Evolutionary conservation across 1,284 basidiomycete genomes (phyloP), one percentile per base, ranked within the genome.

Genomic region (Paramarasmius palmivorus): DNA sequence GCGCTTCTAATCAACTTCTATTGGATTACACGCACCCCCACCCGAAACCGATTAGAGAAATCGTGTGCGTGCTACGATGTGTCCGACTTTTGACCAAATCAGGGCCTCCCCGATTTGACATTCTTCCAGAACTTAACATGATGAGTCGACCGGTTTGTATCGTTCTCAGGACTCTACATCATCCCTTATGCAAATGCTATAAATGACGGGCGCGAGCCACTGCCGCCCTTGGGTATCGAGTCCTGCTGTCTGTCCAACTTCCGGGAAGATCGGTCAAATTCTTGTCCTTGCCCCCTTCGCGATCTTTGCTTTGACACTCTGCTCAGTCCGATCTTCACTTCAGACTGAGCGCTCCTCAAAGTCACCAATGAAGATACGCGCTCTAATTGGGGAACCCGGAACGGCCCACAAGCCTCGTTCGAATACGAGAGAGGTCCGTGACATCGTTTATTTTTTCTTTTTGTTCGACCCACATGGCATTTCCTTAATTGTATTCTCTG

Each of bases 101-200:
- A 72, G 72, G 73, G 66, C 59, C 62, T 44, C 44, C 59, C 61
- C 68, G 74, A 78, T 77, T 73, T 81, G 75, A 72, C 73, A 70
- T 70, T 68, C 69, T 74, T 75, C 74, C 72, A 77, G 73, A 76
- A 72, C 68, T 66, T 72, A 69, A 66, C 25, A 67, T 71, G 65
- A 64, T 64, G 57, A 71, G 68, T 71, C 68, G 65, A 59, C 66
- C 36, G 72, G 71, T 70, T 74, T 70, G 67, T 77, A 71, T 71
- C 61, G 62, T 61, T 68, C 66, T 67, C 65, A 62, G 61, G 65
- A 65, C 66, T 60, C 62, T 62, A 63, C 58, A 58, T 59, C 61
- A 61, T 60, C 65, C 63, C 66, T 54, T 70, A 58, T 53, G 36
- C 34, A 63, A 71, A 65, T 64, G 52, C 66, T 75, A 76, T 77